phyloP scores from a whole-genome alignment of 2,329 filamentous ascomycete species.

The Stagonosporopsis rhizophila region DNA sequence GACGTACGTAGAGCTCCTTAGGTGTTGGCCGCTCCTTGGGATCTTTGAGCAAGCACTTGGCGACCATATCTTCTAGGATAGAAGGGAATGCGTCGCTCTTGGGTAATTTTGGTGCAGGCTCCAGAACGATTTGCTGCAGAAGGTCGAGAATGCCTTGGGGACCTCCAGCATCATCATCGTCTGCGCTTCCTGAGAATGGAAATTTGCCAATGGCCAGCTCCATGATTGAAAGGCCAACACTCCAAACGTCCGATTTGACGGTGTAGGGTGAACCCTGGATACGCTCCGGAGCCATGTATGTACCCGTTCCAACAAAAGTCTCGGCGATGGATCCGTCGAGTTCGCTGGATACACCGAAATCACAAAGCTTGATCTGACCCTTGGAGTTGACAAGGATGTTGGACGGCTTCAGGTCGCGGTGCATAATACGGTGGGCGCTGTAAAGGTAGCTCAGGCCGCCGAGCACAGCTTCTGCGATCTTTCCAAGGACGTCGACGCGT shows the following conservation, averaged over 20 bases:
- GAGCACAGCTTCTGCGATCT: constrained; percentile 95
- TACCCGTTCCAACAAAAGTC: constrained; percentile 97
- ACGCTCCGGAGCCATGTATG: constrained; percentile 98
- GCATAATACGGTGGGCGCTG: constrained; percentile 96
- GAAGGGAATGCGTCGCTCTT: constrained; percentile 97
- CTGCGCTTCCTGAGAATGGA: constrained; percentile 87
- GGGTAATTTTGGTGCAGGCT: constrained; percentile 89
- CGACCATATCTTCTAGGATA: constrained; percentile 96
- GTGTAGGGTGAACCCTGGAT: constrained; percentile 98
- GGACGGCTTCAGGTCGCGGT: constrained; percentile 97
- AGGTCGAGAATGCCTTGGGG: constrained; percentile 96
- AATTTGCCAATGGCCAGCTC: constrained; percentile 97
- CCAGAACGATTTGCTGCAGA: constrained; percentile 95
- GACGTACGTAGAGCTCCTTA: constrained; percentile 85
- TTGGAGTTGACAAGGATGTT: constrained; percentile 96
- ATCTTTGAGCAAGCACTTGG: constrained; percentile 91
- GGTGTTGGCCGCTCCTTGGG: constrained; percentile 90
- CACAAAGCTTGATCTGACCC: constrained; percentile 94
- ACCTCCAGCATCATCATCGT: constrained; percentile 69
- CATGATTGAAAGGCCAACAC: constrained; percentile 94
- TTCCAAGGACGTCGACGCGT: constrained; percentile 93
- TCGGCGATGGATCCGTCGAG: constrained; percentile 97
- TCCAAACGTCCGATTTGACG: constrained; percentile 98
- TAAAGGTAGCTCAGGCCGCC: constrained; percentile 95
- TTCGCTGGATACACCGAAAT: constrained; percentile 98